Evolutionary conservation across 148 eudicot genomes (phyloP), one percentile per base, ranked within the genome.

Genomic region (Amaranthus palmeri): DNA sequence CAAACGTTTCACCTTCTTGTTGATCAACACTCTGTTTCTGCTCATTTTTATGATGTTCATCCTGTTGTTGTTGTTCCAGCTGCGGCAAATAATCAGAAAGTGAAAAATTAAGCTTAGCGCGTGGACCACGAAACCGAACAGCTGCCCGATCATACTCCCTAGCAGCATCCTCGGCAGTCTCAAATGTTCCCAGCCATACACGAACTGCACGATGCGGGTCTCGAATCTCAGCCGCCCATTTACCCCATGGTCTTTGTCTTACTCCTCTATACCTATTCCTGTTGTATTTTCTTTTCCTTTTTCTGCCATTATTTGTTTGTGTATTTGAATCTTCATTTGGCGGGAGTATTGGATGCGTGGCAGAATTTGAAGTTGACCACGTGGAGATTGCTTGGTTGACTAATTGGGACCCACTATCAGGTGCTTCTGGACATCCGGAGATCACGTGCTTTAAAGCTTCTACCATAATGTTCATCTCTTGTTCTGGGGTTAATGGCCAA

Each of bases 201-300:
- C 90, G 64, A 0, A 44, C 47, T 2, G 78, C 84, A 13, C 83
- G 51, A 61, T 76, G 74, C 7, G 90, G 88, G 77, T 87, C 83
- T 1, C 83, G 75, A 12, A 87, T 85, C 77, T 87, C 88, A 7
- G 90, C 81, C 11, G 86, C 90, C 87, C 87, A 86, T 51, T 81
- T 86, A 14, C 90, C 87, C 86, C 85, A 87, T 14, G 84, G 90
- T 72, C 90, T 81, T 74, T 85, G 86, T 61, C 88, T 72, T 17
- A 83, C 90, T 67, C 88, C 90, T 49, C 88, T 81, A 79, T 81
- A 85, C 47, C 79, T 79, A 55, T 79, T 85, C 77, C 73, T 79
- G 43, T 25, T 69, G 18, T 55, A 66, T 40, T 56, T 72, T 68
- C 57, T 53, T 14, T 53, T 73, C 71, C 72, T 73, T 11, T 49